Conservation (phyloP, 2,329 filamentous ascomycete species). For the Fusarium sulawesiense region DNA sequence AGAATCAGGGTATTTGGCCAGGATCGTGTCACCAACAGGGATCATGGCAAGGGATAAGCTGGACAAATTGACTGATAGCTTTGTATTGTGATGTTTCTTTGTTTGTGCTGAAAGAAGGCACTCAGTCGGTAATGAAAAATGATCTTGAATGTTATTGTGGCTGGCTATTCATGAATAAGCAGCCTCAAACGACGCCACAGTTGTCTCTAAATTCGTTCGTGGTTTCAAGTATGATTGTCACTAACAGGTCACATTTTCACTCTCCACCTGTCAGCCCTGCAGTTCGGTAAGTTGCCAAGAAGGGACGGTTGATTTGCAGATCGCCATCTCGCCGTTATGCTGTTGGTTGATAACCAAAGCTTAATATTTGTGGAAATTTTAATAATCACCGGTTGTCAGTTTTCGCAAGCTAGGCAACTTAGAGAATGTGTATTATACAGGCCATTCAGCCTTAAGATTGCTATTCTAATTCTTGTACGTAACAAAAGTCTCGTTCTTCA, state of each 20-base stretch:
- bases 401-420: not conserved
- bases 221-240: not conserved
- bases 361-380: not conserved
- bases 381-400: not conserved
- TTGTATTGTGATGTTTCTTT: no score
- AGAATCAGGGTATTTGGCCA: no score
- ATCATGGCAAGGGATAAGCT: no score
- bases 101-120: no score
- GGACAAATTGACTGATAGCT: no score
- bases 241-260: not conserved
- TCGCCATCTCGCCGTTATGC: not conserved
- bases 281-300: rapidly evolving
- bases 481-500: not conserved
- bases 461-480: not conserved
- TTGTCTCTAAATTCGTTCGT: rapidly evolving
- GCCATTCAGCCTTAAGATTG: not conserved
- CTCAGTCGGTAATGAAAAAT: no score
- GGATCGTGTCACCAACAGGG: no score
- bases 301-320: not conserved
- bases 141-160: no score
- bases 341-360: not conserved
- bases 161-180: no score
- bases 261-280: not conserved
- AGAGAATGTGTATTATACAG: not conserved
- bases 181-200: no score